Conservation (phyloP, 2,329 filamentous ascomycete species). For the Fusarium mexicanum region DNA sequence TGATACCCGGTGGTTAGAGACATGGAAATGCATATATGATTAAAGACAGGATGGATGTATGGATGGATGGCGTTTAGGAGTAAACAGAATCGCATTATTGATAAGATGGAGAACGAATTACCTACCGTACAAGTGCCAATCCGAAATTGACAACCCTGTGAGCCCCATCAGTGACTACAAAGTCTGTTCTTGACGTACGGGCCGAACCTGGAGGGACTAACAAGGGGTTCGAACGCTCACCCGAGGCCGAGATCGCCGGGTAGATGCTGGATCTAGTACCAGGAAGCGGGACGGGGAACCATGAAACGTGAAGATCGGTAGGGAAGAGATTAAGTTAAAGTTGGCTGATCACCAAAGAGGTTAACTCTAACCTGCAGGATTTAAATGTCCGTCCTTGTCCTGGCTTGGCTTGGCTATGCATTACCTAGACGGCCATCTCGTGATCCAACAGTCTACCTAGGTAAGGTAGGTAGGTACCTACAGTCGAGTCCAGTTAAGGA, state of each 20-base stretch:
- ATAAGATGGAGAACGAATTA: background rate
- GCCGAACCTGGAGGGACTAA: slow-evolving; percentile 1
- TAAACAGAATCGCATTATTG: background rate
- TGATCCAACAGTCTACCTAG: background rate
- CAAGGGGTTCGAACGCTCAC: background rate
- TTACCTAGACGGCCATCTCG: background rate
- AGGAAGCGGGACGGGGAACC: background rate
- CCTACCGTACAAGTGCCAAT: background rate
- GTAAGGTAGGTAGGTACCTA: too few species aligned
- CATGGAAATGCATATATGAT: slow-evolving; percentile 6
- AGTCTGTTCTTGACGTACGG: background rate
- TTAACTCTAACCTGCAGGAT: background rate
- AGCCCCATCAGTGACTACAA: background rate
- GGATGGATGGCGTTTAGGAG: slow-evolving; percentile 27
- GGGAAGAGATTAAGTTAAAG: background rate
- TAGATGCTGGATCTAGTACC: slow-evolving; percentile 5
- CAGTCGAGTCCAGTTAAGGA: background rate
- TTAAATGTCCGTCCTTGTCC: background rate
- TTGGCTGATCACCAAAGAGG: background rate
- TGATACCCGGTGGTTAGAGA: slow-evolving; percentile 17
- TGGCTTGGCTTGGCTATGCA: too few species aligned
- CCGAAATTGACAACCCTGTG: background rate
- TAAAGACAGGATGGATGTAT: background rate
- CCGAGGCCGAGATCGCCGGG: background rate
- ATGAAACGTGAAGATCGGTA: background rate